phyloP scores from a whole-genome alignment of 179 eudicot species.

The Vitellaria paradoxa region DNA sequence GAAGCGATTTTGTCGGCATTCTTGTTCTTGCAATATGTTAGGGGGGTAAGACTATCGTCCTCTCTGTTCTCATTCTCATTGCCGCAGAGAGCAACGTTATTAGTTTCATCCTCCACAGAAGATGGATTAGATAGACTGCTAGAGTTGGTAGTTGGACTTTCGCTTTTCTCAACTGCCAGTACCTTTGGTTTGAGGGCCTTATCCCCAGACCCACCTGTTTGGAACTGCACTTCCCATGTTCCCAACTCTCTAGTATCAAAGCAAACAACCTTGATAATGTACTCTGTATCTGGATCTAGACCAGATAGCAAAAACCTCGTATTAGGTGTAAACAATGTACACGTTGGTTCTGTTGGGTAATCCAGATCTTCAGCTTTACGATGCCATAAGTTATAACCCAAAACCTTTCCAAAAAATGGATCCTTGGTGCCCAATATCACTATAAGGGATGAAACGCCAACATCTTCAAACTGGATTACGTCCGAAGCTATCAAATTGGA shows the following conservation, averaged over 20 bases:
- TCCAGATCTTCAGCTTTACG: conserved; percentile 49
- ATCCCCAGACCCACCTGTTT: conserved; percentile 28
- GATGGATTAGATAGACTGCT: conserved; percentile 77
- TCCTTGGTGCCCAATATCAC: conserved; percentile 45
- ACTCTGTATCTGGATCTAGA: conserved; percentile 59
- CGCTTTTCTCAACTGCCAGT: conserved; percentile 32
- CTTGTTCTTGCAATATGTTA: conserved; percentile 22
- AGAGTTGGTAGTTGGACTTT: conserved; percentile 56
- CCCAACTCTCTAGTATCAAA: conserved; percentile 37
- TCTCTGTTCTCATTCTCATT: conserved; percentile 11
- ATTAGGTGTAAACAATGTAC: conserved; percentile 44
- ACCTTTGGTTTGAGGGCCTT: conserved; percentile 18
- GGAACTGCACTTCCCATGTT: conserved; percentile 39
- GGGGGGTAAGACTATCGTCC: conserved; percentile 11
- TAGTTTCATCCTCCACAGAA: conserved; percentile 70
- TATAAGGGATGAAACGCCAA: conserved; percentile 41
- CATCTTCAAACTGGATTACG: conserved; percentile 50
- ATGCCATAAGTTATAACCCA: conserved; percentile 63
- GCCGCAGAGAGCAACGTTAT: conserved; percentile 19
- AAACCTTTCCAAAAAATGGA: conserved; percentile 25
- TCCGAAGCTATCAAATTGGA: conserved; percentile 27
- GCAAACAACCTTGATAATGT: conserved; percentile 56
- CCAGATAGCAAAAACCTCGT: conserved; percentile 48
- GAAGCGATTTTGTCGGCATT: conserved; percentile 19
- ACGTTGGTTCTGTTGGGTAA: conserved; percentile 51